phyloP scores from a whole-genome alignment of 148 eudicot species.

The Chenopodium quinoa region DNA sequence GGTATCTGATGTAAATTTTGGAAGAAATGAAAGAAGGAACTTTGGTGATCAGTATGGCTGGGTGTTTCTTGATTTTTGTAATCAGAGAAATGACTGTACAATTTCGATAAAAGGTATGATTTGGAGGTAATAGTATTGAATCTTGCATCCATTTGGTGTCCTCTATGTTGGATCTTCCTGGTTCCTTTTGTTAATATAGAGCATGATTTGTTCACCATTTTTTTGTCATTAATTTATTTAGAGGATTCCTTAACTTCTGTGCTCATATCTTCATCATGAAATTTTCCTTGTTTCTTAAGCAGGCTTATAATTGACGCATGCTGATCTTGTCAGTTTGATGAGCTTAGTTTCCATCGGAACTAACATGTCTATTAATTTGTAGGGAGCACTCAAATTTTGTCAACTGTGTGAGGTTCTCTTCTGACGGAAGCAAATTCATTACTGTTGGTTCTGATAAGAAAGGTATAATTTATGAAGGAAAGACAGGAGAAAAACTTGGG shows the following conservation, averaged over 20 bases:
- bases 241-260: not conserved
- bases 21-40: not conserved
- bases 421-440: slow-evolving; percentile 86
- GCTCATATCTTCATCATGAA: not conserved
- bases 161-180: not conserved
- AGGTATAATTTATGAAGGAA: slow-evolving; percentile 80
- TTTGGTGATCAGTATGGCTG: not conserved
- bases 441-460: slow-evolving; percentile 92
- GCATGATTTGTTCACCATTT: not conserved
- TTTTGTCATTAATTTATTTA: not conserved
- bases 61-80: not conserved
- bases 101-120: not conserved
- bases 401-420: slow-evolving; percentile 92
- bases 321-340: not conserved
- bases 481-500: slow-evolving; percentile 81
- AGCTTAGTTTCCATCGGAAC: not conserved
- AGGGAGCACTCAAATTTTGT: slow-evolving; percentile 93
- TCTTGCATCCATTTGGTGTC: not conserved
- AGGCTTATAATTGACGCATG: not conserved
- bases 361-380: slow-evolving; percentile 28
- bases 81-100: not conserved
- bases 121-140: not conserved
- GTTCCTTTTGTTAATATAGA: not conserved
- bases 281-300: not conserved
- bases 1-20: not conserved